Percentiles rank a stretch among this genome's conserved stretches.
Evolutionary conservation across 2,329 filamentous ascomycete species (phyloP).

Genomic region (Cercospora zeina): DNA sequence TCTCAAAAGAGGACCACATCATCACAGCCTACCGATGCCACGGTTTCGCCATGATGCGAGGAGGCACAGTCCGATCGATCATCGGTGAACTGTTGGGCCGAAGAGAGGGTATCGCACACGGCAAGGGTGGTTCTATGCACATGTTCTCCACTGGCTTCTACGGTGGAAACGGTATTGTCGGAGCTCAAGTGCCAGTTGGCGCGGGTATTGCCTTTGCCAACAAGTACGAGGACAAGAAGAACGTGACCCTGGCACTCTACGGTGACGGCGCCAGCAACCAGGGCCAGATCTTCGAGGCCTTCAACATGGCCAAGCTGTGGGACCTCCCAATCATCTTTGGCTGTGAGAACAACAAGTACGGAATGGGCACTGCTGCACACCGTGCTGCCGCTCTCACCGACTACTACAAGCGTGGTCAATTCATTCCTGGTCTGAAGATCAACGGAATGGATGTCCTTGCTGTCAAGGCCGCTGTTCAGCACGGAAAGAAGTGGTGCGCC

Average conservation of each 20-base stretch:
- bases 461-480: constrained; percentile 92
- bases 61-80: constrained; percentile 84
- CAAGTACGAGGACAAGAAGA: constrained; percentile 86
- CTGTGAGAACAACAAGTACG: constrained; percentile 99
- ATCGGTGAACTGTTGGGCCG: constrained; percentile 94
- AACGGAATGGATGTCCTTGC: constrained; percentile 99
- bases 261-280: constrained; percentile 99
- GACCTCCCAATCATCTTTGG: constrained; percentile 92
- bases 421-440: constrained; percentile 98
- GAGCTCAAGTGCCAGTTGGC: constrained; percentile 95
- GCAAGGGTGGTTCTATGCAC: constrained; percentile 99
- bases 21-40: constrained; percentile 99
- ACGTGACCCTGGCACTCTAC: constrained; percentile 85
- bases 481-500: constrained; percentile 84
- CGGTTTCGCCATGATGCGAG: constrained; percentile 96
- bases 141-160: constrained; percentile 99
- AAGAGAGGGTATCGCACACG: constrained; percentile 94
- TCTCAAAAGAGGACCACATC: constrained; percentile 85
- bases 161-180: constrained; percentile 98
- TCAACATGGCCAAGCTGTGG: constrained; percentile 99
- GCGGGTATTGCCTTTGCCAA: constrained; percentile 96
- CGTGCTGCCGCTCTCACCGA: constrained; percentile 94
- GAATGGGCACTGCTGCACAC: constrained; percentile 96
- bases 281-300: constrained; percentile 98
- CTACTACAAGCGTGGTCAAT: constrained; percentile 99